phyloP scores from a whole-genome alignment of 1,284 basidiomycete genomes.

The Violaceomyces palustris region DNA sequence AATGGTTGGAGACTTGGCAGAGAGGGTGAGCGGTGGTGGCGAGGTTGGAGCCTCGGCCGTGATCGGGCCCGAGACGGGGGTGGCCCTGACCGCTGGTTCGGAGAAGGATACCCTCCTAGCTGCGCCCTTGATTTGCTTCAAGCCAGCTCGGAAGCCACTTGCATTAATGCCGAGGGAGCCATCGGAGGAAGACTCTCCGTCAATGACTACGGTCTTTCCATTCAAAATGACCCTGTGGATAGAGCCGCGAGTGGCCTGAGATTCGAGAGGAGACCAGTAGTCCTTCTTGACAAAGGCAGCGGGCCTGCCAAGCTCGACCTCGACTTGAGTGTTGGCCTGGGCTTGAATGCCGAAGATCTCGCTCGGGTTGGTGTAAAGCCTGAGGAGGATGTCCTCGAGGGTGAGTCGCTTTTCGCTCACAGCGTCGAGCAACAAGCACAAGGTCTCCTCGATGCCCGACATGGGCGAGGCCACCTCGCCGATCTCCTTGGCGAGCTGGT shows the following conservation, averaged over 20 bases:
- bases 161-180: slow-evolving; percentile 71
- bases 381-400: slow-evolving; percentile 72
- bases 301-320: slow-evolving; percentile 84
- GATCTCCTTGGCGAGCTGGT: slow-evolving; percentile 67
- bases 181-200: slow-evolving; percentile 68
- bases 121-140: slow-evolving; percentile 15
- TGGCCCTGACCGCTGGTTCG: slow-evolving; percentile 5
- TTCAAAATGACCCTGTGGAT: slow-evolving; percentile 89
- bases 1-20: slow-evolving; percentile 34
- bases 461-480: slow-evolving; percentile 65
- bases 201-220: slow-evolving; percentile 84
- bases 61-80: slow-evolving; percentile 9
- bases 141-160: slow-evolving; percentile 58
- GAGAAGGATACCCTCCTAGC: slow-evolving; percentile 29
- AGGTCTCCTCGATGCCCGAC: slow-evolving; percentile 80
- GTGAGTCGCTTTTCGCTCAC: slow-evolving; percentile 75
- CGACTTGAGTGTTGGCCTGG: slow-evolving; percentile 66
- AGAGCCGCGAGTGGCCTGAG: slow-evolving; percentile 65
- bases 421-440: slow-evolving; percentile 82
- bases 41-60: slow-evolving; percentile 41
- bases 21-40: slow-evolving; percentile 23
- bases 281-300: slow-evolving; percentile 60
- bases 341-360: slow-evolving; percentile 86
- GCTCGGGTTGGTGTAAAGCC: slow-evolving; percentile 85
- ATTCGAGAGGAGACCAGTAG: slow-evolving; percentile 79